Evolutionary conservation across 1,139 yeast species (phyloP), one percentile per base, ranked within the genome.

Genomic region (Candida sp.): DNA sequence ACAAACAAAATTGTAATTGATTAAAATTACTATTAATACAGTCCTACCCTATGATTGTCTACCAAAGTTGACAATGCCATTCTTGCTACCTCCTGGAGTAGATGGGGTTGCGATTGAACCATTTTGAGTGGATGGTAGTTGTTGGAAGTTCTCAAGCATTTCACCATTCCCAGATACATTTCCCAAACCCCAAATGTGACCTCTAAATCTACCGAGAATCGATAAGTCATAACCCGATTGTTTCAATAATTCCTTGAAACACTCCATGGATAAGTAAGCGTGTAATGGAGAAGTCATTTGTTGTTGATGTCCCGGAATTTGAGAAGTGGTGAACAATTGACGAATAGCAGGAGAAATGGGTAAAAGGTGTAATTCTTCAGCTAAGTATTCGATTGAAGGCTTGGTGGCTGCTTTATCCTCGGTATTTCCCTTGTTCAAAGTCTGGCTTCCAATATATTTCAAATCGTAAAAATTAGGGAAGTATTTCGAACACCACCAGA

Each of bases 391-490:
- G 34, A 73, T 71, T 6, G 76, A 71, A 11, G 79, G 77, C 49
- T 73, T 73, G 11, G 42, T 22, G 49, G 48, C 33, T 35, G 39
- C 33, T 35, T 49, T 52, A 12, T 50, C 58, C 23, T 55, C 59
- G n/a, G 51, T 54, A 39, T 47, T 45, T 21, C 45, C 35, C 39
- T 63, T 63, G 38, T 56, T 56, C 47, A 71, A 61, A 36, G 81
- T 62, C 40, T 75, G 73, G 52, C 79, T 83, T 42, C 95, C 85
- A 41, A 93, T 75, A 49, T 82, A 77, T 62, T 93, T 93, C 57
- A 93, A 79, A 61, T 93, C 99, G 64, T 81, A 90, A 43, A 87
- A 80, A 46, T 79, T 82, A 21, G 97, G 97, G 70, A 93, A 88
- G 60, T 79, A 89, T 46, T 81, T 74, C 38, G 75, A 66, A 43